Base-by-base conservation (phyloP, 345 rosid genomes). In the Euclidium syriacum region DNA sequence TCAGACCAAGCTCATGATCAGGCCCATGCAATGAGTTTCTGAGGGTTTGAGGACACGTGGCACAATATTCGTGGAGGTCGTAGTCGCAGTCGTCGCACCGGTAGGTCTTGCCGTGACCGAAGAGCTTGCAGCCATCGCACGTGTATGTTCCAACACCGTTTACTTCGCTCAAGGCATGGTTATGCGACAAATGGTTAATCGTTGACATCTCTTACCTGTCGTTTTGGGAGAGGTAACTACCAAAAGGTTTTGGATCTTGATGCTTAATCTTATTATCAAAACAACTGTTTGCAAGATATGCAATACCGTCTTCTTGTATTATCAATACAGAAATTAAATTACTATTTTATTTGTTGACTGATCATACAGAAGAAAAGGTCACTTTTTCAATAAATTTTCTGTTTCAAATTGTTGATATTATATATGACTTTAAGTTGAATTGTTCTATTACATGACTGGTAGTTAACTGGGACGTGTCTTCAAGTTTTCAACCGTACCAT, bases 11-110 rank as follows among this genome's bases (percentile, higher is more conserved):
- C 17, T 38, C 49, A 46, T 77, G 81, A 32, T 11, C 42, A 7
- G 73, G 62, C 4, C 6, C 65, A 64, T 79, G 86, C 46, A 44
- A 43, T 68, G 61, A 36, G 44, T 65, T 59, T 53, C 33, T n/a
- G 51, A 81, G 53, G n/a, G 10, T 22, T 7, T 0, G 0, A 12
- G 70, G 80, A 58, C 73, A 73, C 3, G 60, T 71, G 57, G 74
- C 71, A 23, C 82, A 82, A 66, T 53, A 67, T 35, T 75, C 76
- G 40, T 77, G 84, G 53, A 79, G 79, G 33, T 76, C 63, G 22
- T 62, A 72, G 57, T 72, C 12, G 52, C 79, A 79, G 27, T 4
- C 22, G 10, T 25, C 22, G 74, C 81, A 78, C 32, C 71, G 64
- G 52, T 68, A 74, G 14, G 58, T 52, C 17, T 17, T 36, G 38